Evolutionary conservation across 441 rosid species (phyloP).

Genomic region (Euphorbia corollata): DNA sequence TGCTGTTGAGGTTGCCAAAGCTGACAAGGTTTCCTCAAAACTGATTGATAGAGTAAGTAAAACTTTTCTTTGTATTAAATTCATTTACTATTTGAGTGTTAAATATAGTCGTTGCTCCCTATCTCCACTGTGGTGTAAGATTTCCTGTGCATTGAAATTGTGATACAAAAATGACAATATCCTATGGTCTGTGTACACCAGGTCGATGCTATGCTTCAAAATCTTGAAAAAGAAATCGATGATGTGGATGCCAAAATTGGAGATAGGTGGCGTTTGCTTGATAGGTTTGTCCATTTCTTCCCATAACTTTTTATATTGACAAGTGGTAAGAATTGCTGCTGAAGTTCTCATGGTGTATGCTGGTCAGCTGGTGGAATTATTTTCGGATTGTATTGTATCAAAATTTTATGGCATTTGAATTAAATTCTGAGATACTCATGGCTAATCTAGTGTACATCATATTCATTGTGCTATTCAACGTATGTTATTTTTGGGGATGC

Average conservation of each 20-base stretch:
- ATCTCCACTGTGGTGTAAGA: constrained; percentile 2
- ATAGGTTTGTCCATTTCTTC: constrained; percentile 49
- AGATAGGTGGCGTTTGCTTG: constrained; percentile 76
- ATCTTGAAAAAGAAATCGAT: constrained; percentile 87
- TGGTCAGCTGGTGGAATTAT: constrained; percentile 2
- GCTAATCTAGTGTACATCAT: not conserved
- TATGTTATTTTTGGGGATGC: not conserved
- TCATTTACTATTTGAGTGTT: not conserved
- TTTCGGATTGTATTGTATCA: not conserved
- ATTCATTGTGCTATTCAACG: not conserved
- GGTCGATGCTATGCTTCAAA: constrained; percentile 94
- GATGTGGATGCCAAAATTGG: constrained; percentile 88
- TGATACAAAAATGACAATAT: constrained; percentile 5
- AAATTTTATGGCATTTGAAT: not conserved
- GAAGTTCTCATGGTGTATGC: not conserved
- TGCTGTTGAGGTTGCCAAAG: constrained; percentile 39
- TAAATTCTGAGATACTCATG: not conserved
- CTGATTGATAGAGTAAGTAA: constrained; percentile 57
- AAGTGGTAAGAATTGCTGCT: not conserved
- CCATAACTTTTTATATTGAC: constrained; percentile 5
- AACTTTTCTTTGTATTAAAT: constrained; percentile 2
- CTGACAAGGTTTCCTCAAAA: constrained; percentile 63
- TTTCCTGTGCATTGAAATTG: constrained; percentile 8
- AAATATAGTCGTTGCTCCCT: constrained; percentile 4
- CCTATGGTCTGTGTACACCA: constrained; percentile 24